Evolutionary conservation across 495 filamentous ascomycete genomes (phyloP).

Genomic region (Penicillium simplicissimum): DNA sequence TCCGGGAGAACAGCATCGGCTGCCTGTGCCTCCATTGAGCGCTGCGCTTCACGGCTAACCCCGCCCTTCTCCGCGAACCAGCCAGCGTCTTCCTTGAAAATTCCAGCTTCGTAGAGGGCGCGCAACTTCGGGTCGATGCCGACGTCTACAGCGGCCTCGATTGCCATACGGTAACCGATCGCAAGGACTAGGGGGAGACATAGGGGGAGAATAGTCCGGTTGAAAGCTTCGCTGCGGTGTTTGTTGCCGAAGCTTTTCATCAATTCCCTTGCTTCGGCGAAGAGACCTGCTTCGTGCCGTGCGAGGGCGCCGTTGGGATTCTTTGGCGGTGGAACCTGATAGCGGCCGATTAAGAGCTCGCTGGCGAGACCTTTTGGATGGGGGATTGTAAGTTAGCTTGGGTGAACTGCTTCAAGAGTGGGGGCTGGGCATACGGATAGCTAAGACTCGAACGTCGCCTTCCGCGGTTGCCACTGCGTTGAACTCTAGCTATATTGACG

Average conservation of each 20-base stretch:
- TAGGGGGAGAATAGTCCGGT: constrained; percentile 26
- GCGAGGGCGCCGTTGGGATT: constrained; percentile 26
- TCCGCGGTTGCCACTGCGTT: constrained; percentile 22
- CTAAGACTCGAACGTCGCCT: constrained; percentile 34
- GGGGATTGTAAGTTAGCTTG: background rate
- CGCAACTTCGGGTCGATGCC: constrained; percentile 25
- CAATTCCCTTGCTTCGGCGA: constrained; percentile 20
- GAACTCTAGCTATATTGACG: background rate
- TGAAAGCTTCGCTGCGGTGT: constrained; percentile 33
- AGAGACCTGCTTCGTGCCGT: constrained; percentile 31
- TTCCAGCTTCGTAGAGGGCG: constrained; percentile 32
- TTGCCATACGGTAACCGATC: constrained; percentile 40
- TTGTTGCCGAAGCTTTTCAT: constrained; percentile 11
- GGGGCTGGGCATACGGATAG: constrained; percentile 22
- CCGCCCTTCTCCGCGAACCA: constrained; percentile 9
- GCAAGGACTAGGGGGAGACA: constrained; percentile 32
- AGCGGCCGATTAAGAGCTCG: constrained; percentile 37
- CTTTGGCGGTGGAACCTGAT: constrained; percentile 28
- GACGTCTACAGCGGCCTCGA: constrained; percentile 33
- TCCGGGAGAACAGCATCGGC: constrained; percentile 9
- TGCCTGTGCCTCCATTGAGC: constrained; percentile 3
- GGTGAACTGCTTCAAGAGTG: background rate
- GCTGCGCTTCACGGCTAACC: constrained; percentile 2
- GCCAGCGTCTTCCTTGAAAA: constrained; percentile 8
- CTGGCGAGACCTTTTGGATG: constrained; percentile 29